Base-by-base conservation (phyloP, 192 early-diverging fungal genomes). In the Anaeromyces robustus region DNA sequence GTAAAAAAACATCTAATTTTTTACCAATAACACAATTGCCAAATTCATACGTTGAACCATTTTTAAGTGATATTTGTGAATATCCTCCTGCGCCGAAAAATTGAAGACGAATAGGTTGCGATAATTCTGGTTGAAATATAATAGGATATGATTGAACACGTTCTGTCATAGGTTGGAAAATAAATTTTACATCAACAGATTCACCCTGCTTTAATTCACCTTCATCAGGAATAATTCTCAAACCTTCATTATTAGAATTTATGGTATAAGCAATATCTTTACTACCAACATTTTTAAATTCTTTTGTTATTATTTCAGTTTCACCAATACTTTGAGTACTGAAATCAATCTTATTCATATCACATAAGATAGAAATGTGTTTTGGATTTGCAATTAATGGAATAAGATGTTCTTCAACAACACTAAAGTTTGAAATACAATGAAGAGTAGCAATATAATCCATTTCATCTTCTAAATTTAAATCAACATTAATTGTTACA, bases 21-120 rank as follows among this genome's bases (percentile, higher is more conserved):
- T 92, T 92, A 29, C 90, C 90, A 59, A 90, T 90, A 88, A 91
- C 89, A 81, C 90, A 92, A 80, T 92, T 88, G 29, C 90, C 90
- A 81, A 92, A 92, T 81, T 92, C 90, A 82, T 91, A 92, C 28
- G 89, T 77, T 29, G 88, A 81, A 80, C 91, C 90, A 79, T 87
- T 84, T 13, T 84, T 77, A 11, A 92, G 81, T 6, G 90, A 92
- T 28, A 86, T 86, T 80, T 88, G 89, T 1, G 89, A 86, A 80
- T 85, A 86, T 4, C 90, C 90, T 28, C 90, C 90, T 13, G 86
- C 90, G 26, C 90, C 90, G 82, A 83, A 87, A 84, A 92, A 88
- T 78, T 91, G 89, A 26, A 92, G 79, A 30, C 89, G 83, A 80
- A 92, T 90, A 13, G 84, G 87, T 81, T 92, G 90, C 5, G 90